Evolutionary conservation across 2,329 filamentous ascomycete species (phyloP).

Genomic region (Nakataea oryzae): DNA sequence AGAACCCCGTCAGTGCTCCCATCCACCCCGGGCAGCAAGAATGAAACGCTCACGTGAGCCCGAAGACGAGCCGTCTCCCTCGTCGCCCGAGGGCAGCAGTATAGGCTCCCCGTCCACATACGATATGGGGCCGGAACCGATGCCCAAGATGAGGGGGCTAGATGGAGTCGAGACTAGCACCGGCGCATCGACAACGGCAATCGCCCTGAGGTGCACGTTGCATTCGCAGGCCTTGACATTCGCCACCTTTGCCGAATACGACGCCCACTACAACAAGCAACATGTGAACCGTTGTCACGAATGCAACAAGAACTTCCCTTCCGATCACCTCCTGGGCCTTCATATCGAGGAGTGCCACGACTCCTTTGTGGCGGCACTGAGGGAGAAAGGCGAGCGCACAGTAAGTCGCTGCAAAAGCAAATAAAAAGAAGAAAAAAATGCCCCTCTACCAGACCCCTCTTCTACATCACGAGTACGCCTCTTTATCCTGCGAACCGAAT

Average conservation of each 20-base stretch:
- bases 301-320: constrained; percentile 82
- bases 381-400: constrained; percentile 77
- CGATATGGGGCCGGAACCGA: neutral
- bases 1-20: neutral
- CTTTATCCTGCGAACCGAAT: neutral
- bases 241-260: constrained; percentile 67
- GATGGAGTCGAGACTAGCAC: constrained; percentile 20
- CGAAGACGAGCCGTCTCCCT: constrained; percentile 24
- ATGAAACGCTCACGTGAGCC: constrained; percentile 57
- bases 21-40: neutral
- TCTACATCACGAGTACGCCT: neutral
- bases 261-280: constrained; percentile 70
- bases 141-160: constrained; percentile 50
- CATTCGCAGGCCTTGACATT: constrained; percentile 65
- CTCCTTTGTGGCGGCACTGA: constrained; percentile 58
- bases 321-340: constrained; percentile 64
- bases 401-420: constrained; percentile 35
- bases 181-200: constrained; percentile 17
- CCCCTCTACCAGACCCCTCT: neutral
- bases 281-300: constrained; percentile 80
- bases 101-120: neutral
- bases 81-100: neutral
- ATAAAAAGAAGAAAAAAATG: neutral
- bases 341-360: constrained; percentile 93
- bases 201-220: constrained; percentile 67